These are phyloP conservation scores for Mortierella polycephala DNA, from an alignment of 371 early-diverging fungal species.

Conservation along the genomic window DNA sequence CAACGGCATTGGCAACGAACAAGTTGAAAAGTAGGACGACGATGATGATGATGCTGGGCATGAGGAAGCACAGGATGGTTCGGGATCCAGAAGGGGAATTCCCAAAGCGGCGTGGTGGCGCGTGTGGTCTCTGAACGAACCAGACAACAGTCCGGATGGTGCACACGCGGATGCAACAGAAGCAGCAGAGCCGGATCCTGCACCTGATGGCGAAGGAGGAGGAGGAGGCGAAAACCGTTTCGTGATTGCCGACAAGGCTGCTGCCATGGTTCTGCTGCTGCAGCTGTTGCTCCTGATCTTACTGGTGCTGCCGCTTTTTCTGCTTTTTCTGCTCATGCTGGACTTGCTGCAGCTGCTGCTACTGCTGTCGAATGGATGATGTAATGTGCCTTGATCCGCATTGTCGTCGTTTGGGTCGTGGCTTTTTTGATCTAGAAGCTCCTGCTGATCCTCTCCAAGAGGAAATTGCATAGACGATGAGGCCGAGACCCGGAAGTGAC, in stretches of 20 bases:
- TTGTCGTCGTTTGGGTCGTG: too few relatives aligned
- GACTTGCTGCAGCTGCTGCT: not conserved
- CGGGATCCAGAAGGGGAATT: constrained; percentile 16
- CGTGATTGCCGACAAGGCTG: constrained; percentile 15
- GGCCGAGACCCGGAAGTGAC: too few relatives aligned
- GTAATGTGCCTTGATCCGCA: too few relatives aligned
- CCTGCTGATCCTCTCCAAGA: too few relatives aligned
- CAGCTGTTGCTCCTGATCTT: constrained; percentile 3
- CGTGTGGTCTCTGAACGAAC: constrained; percentile 11
- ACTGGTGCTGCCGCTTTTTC: not conserved
- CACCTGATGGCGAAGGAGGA: not conserved
- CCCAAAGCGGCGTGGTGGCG: constrained; percentile 28
- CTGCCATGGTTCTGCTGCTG: too few relatives aligned
- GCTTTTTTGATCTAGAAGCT: too few relatives aligned
- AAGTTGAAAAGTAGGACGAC: constrained; percentile 8
- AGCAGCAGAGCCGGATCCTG: constrained; percentile 3
- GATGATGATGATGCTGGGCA: constrained; percentile 24
- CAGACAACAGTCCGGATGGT: constrained; percentile 10
- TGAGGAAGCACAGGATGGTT: constrained; percentile 20
- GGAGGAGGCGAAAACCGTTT: constrained; percentile 19
- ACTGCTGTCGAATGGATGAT: not conserved
- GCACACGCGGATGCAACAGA: not conserved
- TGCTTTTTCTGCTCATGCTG: not conserved
- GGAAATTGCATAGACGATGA: too few relatives aligned
- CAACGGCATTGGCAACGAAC: constrained; percentile 4